Percentiles rank a stretch among this genome's conserved stretches.
Conservation (phyloP, 2,329 filamentous ascomycete species). For the Knufia fluminis region DNA sequence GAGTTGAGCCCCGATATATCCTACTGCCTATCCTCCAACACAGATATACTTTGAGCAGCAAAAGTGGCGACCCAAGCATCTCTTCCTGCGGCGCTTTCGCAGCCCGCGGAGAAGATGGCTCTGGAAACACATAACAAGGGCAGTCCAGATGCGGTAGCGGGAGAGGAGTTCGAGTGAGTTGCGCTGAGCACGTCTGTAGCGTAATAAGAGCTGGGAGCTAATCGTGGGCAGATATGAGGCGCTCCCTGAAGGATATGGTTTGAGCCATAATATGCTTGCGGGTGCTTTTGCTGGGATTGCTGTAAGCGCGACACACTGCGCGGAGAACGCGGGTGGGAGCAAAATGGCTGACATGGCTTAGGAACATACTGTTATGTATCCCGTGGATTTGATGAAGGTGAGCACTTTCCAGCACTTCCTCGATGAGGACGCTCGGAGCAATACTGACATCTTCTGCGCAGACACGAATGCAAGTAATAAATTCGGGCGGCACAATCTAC, state of each 20-base stretch:
- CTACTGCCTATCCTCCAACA: neutral
- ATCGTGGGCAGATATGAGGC: conserved; percentile 64
- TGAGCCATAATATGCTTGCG: conserved; percentile 88
- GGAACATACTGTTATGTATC: conserved; percentile 99
- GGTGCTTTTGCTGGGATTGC: conserved; percentile 96
- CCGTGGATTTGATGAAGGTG: conserved; percentile 96
- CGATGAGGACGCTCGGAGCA: neutral
- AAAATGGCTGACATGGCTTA: conserved; percentile 31
- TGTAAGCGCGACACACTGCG: conserved; percentile 44
- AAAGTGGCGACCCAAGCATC: conserved; percentile 23
- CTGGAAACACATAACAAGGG: conserved; percentile 15
- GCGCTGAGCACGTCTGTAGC: neutral
- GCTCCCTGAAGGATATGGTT: conserved; percentile 86
- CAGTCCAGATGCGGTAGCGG: conserved; percentile 31
- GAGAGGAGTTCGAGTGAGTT: conserved; percentile 40
- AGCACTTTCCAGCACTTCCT: conserved; percentile 19
- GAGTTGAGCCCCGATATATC: neutral
- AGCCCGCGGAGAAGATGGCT: conserved; percentile 23
- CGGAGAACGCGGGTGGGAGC: neutral
- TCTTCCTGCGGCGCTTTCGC: conserved; percentile 21
- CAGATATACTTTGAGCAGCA: conserved; percentile 13
- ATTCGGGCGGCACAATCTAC: conserved; percentile 70
- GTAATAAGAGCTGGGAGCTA: conserved; percentile 9
- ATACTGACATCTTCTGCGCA: conserved; percentile 32
- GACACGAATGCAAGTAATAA: conserved; percentile 97